phyloP scores from a whole-genome alignment of 768 basidiomycete species.

The Pisolithus albus region DNA sequence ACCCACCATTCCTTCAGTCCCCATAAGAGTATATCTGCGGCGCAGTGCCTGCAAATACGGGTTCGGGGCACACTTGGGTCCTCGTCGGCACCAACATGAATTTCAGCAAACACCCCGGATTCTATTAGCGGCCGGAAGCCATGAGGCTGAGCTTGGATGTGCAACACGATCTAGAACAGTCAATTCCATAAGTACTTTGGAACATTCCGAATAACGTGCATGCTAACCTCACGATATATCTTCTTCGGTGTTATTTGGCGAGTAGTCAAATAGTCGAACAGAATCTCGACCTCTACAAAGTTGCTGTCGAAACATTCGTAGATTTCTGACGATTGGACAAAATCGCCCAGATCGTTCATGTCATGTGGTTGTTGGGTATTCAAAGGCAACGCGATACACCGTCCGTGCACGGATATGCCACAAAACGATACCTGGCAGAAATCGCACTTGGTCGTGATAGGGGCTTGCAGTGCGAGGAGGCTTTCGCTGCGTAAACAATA shows the following conservation, averaged over 20 bases:
- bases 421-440: constrained; percentile 80
- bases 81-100: constrained; percentile 55
- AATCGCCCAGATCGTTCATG: constrained; percentile 60
- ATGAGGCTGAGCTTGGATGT: constrained; percentile 53
- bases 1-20: constrained; percentile 82
- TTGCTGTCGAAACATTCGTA: constrained; percentile 80
- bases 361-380: constrained; percentile 61
- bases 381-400: constrained; percentile 59
- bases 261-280: constrained; percentile 71
- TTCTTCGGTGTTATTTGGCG: constrained; percentile 58
- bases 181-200: constrained; percentile 3
- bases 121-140: constrained; percentile 65
- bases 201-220: background rate
- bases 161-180: constrained; percentile 47
- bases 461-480: constrained; percentile 63
- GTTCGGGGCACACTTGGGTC: constrained; percentile 52
- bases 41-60: constrained; percentile 65
- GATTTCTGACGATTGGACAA: constrained; percentile 67
- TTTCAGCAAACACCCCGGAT: constrained; percentile 60
- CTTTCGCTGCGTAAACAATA: constrained; percentile 48
- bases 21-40: constrained; percentile 67
- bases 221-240: constrained; percentile 68
- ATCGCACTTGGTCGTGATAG: constrained; percentile 76
- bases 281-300: constrained; percentile 72
- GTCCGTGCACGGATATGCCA: constrained; percentile 68